phyloP scores from a whole-genome alignment of 176 grass and related monocot genomes.

The Zoysia japonica region DNA sequence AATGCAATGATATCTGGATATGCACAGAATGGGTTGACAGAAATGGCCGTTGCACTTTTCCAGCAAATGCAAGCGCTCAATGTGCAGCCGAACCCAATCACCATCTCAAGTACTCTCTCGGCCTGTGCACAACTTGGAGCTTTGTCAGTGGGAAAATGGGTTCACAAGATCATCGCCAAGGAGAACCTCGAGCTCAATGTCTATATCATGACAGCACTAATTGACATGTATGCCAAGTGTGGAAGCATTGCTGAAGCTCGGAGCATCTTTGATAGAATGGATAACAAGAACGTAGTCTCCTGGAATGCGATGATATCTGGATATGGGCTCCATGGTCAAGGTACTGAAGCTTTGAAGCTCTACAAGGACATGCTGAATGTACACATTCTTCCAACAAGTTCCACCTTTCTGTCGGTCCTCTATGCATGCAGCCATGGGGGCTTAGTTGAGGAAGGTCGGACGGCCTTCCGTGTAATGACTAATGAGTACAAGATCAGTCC shows the following conservation, averaged over 20 bases:
- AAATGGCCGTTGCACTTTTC: slow-evolving; percentile 64
- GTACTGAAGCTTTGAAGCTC: slow-evolving; percentile 62
- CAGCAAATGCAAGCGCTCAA: slow-evolving; percentile 67
- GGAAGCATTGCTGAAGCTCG: slow-evolving; percentile 69
- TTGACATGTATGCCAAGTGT: slow-evolving; percentile 87
- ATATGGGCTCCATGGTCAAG: slow-evolving; percentile 80
- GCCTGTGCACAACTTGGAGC: slow-evolving; percentile 80
- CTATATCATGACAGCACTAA: slow-evolving; percentile 60
- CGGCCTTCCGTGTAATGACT: slow-evolving; percentile 59
- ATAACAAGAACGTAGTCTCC: slow-evolving; percentile 68
- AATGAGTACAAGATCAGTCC: slow-evolving; percentile 47
- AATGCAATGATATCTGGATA: slow-evolving; percentile 83
- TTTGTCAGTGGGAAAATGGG: slow-evolving; percentile 72
- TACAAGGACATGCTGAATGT: slow-evolving; percentile 61
- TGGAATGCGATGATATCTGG: slow-evolving; percentile 90
- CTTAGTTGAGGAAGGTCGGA: slow-evolving; percentile 62
- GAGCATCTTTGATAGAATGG: slow-evolving; percentile 63
- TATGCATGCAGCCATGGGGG: slow-evolving; percentile 85
- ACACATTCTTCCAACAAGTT: slow-evolving; percentile 52
- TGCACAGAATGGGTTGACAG: slow-evolving; percentile 63
- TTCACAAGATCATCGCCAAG: slow-evolving; percentile 64
- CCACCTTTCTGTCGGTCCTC: slow-evolving; percentile 72
- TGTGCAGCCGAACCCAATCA: slow-evolving; percentile 67
- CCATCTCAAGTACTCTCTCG: slow-evolving; percentile 64
- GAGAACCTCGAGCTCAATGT: slow-evolving; percentile 58